Conservation (phyloP, 305 asterid species). For the Caryopteris hybrid region DNA sequence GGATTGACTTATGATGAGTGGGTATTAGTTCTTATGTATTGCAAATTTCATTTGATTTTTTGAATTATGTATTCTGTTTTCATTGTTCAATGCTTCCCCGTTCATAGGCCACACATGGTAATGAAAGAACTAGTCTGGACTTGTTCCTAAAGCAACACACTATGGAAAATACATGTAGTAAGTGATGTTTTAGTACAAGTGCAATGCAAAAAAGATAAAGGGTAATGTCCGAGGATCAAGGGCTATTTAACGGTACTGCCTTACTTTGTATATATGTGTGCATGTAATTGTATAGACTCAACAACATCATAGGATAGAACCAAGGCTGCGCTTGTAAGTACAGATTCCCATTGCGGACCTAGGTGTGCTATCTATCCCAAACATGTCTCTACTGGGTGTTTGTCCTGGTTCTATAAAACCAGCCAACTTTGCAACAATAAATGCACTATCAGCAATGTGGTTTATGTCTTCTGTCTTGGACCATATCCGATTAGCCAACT, state of each 20-base stretch:
- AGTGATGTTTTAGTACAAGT: neutral
- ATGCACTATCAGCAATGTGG: slow-evolving; percentile 67
- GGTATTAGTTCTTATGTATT: slow-evolving; percentile 15
- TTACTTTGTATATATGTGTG: neutral
- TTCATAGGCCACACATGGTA: neutral
- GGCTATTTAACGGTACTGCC: neutral
- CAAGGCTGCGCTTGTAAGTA: slow-evolving; percentile 61
- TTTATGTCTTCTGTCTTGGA: slow-evolving; percentile 47
- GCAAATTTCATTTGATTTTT: slow-evolving; percentile 10
- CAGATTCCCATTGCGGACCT: slow-evolving; percentile 35
- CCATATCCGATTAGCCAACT: slow-evolving; percentile 64
- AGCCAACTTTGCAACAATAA: slow-evolving; percentile 61
- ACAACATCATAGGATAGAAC: slow-evolving; percentile 41
- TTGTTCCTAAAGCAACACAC: neutral
- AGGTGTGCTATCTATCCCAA: slow-evolving; percentile 56
- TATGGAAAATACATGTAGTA: neutral
- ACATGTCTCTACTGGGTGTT: slow-evolving; percentile 60
- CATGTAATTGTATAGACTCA: neutral
- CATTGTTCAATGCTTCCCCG: slow-evolving; percentile 2
- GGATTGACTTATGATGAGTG: slow-evolving; percentile 8
- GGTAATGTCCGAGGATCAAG: neutral
- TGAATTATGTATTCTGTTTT: neutral
- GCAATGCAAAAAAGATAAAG: neutral
- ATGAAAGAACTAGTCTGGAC: neutral
- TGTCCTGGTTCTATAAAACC: slow-evolving; percentile 59